Conservation (phyloP, 306 rosid species). For the Coriaria nepalensis region DNA sequence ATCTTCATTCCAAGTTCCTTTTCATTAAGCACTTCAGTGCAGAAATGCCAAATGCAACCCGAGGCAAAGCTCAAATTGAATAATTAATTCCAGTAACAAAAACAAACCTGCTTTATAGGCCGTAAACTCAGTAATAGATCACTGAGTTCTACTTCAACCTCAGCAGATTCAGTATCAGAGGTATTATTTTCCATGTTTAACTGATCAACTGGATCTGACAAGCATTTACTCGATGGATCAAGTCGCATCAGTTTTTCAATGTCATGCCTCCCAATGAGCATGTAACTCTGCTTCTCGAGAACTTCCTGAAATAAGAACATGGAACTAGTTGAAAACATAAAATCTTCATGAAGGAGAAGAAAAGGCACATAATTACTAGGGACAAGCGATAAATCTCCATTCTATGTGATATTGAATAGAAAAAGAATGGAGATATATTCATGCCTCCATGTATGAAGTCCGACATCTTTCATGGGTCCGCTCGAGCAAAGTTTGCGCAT, state of each 20-base stretch:
- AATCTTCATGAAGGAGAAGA: background rate
- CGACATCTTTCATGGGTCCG: conserved; percentile 95
- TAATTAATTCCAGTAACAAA: conserved; percentile 2
- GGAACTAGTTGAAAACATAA: background rate
- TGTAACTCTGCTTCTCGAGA: conserved; percentile 97
- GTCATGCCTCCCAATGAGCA: conserved; percentile 98
- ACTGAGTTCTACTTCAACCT: conserved; percentile 64
- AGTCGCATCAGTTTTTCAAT: conserved; percentile 83
- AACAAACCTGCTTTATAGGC: conserved; percentile 83
- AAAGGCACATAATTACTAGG: background rate
- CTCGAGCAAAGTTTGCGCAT: conserved; percentile 93
- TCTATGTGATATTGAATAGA: conserved; percentile 3
- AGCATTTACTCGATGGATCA: conserved; percentile 66
- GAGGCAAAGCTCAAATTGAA: conserved; percentile 1
- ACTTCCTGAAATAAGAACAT: conserved; percentile 57
- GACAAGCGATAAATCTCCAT: background rate
- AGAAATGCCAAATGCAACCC: too few relatives aligned
- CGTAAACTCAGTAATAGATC: conserved; percentile 60
- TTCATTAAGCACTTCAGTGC: background rate
- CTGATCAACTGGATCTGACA: conserved; percentile 48
- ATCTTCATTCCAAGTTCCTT: conserved; percentile 3
- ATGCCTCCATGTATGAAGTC: conserved; percentile 94
- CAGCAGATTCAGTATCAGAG: conserved; percentile 63
- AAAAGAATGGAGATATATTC: conserved; percentile 10
- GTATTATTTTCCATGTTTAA: conserved; percentile 31